Conservation (phyloP, 148 eudicot species). For the Beta vulgaris region DNA sequence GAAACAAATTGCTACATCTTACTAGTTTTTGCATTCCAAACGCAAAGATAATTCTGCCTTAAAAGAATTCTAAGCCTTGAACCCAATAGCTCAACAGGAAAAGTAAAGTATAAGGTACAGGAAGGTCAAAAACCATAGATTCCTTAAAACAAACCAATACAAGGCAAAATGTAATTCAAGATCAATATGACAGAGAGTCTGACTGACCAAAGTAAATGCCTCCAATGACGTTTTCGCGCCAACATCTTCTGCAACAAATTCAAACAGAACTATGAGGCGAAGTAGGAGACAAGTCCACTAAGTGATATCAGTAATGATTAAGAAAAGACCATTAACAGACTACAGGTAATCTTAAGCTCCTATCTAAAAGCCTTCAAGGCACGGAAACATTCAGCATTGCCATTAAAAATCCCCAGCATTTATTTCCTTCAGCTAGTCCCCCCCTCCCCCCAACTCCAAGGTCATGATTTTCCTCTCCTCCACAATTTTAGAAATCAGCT, state of each 20-base stretch:
- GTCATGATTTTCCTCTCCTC: too few relatives aligned
- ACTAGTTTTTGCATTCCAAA: background rate
- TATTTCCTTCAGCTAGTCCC: background rate
- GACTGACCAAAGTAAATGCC: slow-evolving; percentile 60
- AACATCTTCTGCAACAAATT: slow-evolving; percentile 46
- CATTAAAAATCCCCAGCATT: background rate
- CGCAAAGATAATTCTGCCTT: background rate
- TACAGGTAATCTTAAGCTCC: background rate
- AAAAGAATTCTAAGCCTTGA: background rate
- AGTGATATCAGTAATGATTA: background rate
- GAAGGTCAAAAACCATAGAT: background rate
- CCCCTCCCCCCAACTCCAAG: too few relatives aligned
- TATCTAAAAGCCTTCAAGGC: background rate
- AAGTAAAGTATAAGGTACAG: too few relatives aligned
- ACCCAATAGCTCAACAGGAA: background rate
- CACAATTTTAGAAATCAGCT: background rate
- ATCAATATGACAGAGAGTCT: background rate
- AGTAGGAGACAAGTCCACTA: background rate
- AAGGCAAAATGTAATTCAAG: background rate
- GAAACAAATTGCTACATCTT: background rate
- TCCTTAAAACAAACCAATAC: background rate
- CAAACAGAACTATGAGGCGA: background rate
- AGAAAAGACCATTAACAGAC: background rate
- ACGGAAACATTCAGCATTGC: background rate
- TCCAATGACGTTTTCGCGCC: slow-evolving; percentile 38